Base-by-base conservation (phyloP, 2,329 filamentous ascomycete genomes). In the Diaporthe vaccinii region DNA sequence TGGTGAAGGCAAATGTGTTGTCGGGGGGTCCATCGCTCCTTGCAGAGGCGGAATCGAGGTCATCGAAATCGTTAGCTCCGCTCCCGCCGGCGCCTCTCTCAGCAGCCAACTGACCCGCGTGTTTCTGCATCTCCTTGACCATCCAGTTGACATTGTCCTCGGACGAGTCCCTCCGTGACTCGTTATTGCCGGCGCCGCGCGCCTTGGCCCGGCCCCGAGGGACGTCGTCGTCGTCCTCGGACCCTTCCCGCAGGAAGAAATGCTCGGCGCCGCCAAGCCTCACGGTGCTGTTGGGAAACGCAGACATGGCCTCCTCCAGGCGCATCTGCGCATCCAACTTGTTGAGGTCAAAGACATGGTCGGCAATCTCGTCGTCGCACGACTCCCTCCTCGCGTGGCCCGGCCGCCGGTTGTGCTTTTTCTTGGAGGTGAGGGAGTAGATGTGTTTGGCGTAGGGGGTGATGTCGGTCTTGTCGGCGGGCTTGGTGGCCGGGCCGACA, bases 281-380 rank as follows among this genome's bases (percentile, higher is more conserved):
- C 55, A 93, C 89, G 15, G 90, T 89, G 80, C 93, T 94, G 80
- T 93, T 93, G 80, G 93, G 93, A 80, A 95, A 96, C 1, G 93
- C 94, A 53, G 92, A 92, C 81, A 95, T 88, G 65, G 93, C 94
- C 80, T 98, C 94, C 77, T 93, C 91, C 77, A 98, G 87, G 82
- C 96, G 93, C 80, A 92, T 91, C 82, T 97, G 93, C 12, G 94
- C 94, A 80, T 95, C 93, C 80, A 92, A 93, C 69, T 94, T 94
- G 58, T 95, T 94, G 74, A 98, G 87, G 74, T 94, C 92, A 75
- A 98, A 89, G 73, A 98, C 85, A 82, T 96, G 96, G 51, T 92
- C 91, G 70, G 93, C 91, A 79, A 94, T 93, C 77, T 91, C 90
- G 77, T 94, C 94, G 80, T 97, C 94, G 77, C 94, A 93, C 74